phyloP scores from a whole-genome alignment of 176 grass and related monocot species.

The Metroxylon sagu region DNA sequence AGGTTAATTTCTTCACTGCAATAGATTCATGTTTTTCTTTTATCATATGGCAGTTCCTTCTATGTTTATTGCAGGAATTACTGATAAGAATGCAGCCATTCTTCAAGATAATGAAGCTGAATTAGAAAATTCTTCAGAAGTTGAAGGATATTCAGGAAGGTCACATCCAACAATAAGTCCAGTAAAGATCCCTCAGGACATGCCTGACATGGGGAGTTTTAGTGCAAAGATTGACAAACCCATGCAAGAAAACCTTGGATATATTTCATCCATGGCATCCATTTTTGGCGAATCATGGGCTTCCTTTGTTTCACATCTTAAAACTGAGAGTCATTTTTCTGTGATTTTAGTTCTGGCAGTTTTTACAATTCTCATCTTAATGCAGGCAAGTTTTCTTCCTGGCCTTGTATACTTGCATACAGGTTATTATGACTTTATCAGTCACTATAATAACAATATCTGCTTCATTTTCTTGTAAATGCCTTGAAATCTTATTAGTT shows the following conservation, averaged over 20 bases:
- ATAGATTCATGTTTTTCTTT: neutral
- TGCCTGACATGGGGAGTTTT: constrained; percentile 25
- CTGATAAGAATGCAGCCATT: neutral
- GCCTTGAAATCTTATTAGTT: too few species aligned
- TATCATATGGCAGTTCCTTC: neutral
- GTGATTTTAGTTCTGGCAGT: constrained; percentile 42
- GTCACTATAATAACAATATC: too few species aligned
- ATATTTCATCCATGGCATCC: constrained; percentile 16
- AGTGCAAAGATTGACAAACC: constrained; percentile 27
- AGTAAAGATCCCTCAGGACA: constrained; percentile 8
- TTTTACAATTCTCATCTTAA: constrained; percentile 52
- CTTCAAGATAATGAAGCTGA: constrained; percentile 2
- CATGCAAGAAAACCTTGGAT: constrained; percentile 31
- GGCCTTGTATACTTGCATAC: neutral
- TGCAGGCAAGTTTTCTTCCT: constrained; percentile 51
- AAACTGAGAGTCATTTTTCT: constrained; percentile 31
- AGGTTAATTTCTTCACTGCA: neutral
- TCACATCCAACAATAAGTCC: constrained; percentile 1
- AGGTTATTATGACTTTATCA: too few species aligned
- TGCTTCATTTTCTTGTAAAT: too few species aligned
- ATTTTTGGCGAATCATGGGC: constrained; percentile 48
- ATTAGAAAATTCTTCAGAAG: constrained; percentile 19
- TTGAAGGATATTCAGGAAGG: constrained; percentile 33
- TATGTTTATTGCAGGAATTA: constrained; percentile 3
- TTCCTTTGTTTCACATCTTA: constrained; percentile 38